Evolutionary conservation across 257 asterid genomes (phyloP), one percentile per base, ranked within the genome.

Genomic region (Solanum dulcamara): DNA sequence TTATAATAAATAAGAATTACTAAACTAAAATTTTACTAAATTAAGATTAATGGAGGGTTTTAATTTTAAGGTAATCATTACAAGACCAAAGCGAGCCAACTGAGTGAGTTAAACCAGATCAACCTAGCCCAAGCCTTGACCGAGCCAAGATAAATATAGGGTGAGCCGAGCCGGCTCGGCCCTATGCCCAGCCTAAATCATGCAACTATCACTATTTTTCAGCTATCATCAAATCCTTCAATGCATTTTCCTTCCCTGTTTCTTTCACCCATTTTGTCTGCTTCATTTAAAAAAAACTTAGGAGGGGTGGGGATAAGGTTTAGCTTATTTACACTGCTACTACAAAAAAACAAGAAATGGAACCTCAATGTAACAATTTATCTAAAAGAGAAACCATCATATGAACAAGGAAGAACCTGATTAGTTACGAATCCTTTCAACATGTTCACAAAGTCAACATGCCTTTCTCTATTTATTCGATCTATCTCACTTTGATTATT

Each of bases 381-480:
- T 17, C 60, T 50, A 28, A 77, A 46, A 15, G 62, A 28, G 22
- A 75, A 77, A 77, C 18, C 37, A 17, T 26, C 62, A 77, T 9
- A 28, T 71, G 59, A 77, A 46, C 62, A 46, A 46, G 7, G 79
- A 90, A 24, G 71, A 89, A 97, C 99, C 99, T 97, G 99, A 89
- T 86, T 90, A 48, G 85, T 77, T 81, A 94, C 97, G 48, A 95
- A 95, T 85, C 98, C 99, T 88, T 91, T 94, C 88, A 97, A 87
- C 99, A 97, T 97, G 88, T 92, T 88, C 87, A 90, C 90, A 89
- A 95, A 95, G 89, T 95, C 98, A 22, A 48, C 79, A 85, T 87
- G 85, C 88, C 98, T 92, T 89, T 95, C 99, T 77, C 83, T 87
- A 68, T 97, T 96, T 22, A 97, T 91, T 92, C 99, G 93, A 89